Base-by-base conservation (phyloP, 306 rosid species). In the Prosopis cineraria region DNA sequence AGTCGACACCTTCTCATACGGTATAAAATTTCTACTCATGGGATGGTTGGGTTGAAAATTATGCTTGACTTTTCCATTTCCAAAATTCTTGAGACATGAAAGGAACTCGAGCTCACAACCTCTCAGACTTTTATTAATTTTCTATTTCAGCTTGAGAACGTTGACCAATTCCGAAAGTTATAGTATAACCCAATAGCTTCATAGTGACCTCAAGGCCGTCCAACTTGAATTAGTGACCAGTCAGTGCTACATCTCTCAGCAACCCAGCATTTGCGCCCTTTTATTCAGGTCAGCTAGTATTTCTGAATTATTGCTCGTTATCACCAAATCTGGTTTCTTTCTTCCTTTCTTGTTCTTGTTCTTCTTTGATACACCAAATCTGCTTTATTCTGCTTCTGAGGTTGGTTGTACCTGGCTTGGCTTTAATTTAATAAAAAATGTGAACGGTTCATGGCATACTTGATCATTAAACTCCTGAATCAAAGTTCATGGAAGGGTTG, bases 121-220 rank as follows among this genome's bases (percentile, higher is more conserved):
- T 31, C 60, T 37, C 72, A 52, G 36, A 74, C 74, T 78, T 77
- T 75, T 39, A 24, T 52, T 65, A 20, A 5, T 73, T 70, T 55
- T 78, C 75, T 84, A 56, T 75, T 89, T 72, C 90, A 87, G 87
- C 70, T 63, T 55, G 78, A 85, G 73, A 81, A 76, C 79, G 74
- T 90, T 91, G 95, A 88, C 91, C 71, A 60, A 88, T 27, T 36
- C 77, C 63, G 76, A 0, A 34, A 70, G 82, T 77, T 80, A 83
- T 77, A 79, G 81, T 83, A 81, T 80, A 83, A 82, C 74, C 78
- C 67, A 74, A 36, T 73, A 81, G 72, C 81, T 81, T 79, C 78
- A 29, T 55, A 63, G 20, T 31, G 7, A 80, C 58, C 55, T 81
- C 85, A 60, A 76, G 71, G 79, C 77, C 77, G 67, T 20, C 41